Percentiles rank a stretch among this genome's conserved stretches.
Conservation (phyloP, 164 flowering plant species). For the Vitis labrusca region DNA sequence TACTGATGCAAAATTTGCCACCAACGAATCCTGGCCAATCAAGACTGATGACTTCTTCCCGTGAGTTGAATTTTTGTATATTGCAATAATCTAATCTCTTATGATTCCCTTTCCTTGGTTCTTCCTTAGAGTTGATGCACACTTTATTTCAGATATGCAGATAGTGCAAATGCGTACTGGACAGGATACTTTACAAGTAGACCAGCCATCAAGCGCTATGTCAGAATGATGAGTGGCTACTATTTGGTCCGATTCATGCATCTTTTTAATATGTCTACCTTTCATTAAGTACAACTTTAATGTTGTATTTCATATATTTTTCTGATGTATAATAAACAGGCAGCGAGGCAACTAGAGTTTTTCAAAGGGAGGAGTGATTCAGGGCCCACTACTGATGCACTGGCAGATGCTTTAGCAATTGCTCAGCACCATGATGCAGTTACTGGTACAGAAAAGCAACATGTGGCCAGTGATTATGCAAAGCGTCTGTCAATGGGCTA, state of each 20-base stretch:
- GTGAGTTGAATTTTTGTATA: constrained; percentile 47
- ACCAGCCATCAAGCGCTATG: constrained; percentile 83
- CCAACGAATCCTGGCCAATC: constrained; percentile 75
- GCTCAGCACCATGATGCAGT: constrained; percentile 99
- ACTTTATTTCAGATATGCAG: constrained; percentile 72
- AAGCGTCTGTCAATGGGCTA: constrained; percentile 80
- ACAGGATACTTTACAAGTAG: constrained; percentile 95
- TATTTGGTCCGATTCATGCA: constrained; percentile 55
- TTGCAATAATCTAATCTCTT: neutral
- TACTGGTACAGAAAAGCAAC: constrained; percentile 88
- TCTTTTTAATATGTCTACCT: neutral
- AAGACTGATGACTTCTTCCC: constrained; percentile 91
- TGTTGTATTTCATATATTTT: neutral
- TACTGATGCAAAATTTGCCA: constrained; percentile 83
- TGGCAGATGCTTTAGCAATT: constrained; percentile 92
- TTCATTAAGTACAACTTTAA: constrained; percentile 1
- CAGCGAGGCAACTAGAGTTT: constrained; percentile 89
- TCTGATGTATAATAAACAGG: constrained; percentile 39
- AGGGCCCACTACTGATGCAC: constrained; percentile 64
- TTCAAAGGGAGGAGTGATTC: constrained; percentile 59
- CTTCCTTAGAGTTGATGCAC: constrained; percentile 8
- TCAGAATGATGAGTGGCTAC: constrained; percentile 82
- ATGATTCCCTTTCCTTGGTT: neutral
- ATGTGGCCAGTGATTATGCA: constrained; percentile 93
- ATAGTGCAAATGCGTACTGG: constrained; percentile 87